Evolutionary conservation across 2,329 filamentous ascomycete species (phyloP).

Genomic region (Pleoardoris graminearum): DNA sequence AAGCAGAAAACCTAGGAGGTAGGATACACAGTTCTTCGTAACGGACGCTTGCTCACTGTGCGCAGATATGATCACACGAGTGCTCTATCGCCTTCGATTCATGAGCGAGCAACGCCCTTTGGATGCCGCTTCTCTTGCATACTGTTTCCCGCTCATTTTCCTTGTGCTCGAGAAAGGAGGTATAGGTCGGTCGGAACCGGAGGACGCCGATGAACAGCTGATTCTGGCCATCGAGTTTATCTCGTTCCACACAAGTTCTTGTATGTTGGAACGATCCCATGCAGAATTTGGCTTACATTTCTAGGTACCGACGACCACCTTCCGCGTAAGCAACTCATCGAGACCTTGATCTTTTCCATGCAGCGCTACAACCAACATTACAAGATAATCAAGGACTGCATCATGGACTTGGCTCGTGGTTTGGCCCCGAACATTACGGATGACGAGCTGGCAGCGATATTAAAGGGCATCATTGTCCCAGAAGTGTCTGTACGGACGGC

Average conservation of each 20-base stretch:
- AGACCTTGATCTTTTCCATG: slow-evolving; percentile 77
- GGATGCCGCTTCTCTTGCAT: slow-evolving; percentile 83
- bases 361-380: slow-evolving; percentile 90
- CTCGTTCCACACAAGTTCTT: slow-evolving; percentile 83
- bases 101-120: slow-evolving; percentile 92
- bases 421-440: slow-evolving; percentile 78
- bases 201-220: slow-evolving; percentile 87
- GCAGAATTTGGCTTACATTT: slow-evolving; percentile 19
- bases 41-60: slow-evolving; percentile 17
- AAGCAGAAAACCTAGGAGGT: slow-evolving; percentile 79
- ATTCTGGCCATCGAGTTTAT: slow-evolving; percentile 87
- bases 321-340: slow-evolving; percentile 74
- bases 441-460: slow-evolving; percentile 74
- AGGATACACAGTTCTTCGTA: slow-evolving; percentile 14
- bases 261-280: slow-evolving; percentile 43
- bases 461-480: slow-evolving; percentile 76
- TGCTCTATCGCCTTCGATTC: slow-evolving; percentile 88
- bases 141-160: slow-evolving; percentile 81
- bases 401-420: slow-evolving; percentile 82
- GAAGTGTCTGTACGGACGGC: slow-evolving; percentile 80
- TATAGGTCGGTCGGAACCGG: slow-evolving; percentile 65
- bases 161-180: slow-evolving; percentile 78
- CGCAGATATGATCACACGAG: slow-evolving; percentile 72
- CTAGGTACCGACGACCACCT: slow-evolving; percentile 69
- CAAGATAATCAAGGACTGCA: slow-evolving; percentile 90